Percentiles rank a stretch among this genome's conserved stretches.
Evolutionary conservation across 371 early-diverging fungal genomes (phyloP).

Genomic region (Neoconidiobolus thromboides): DNA sequence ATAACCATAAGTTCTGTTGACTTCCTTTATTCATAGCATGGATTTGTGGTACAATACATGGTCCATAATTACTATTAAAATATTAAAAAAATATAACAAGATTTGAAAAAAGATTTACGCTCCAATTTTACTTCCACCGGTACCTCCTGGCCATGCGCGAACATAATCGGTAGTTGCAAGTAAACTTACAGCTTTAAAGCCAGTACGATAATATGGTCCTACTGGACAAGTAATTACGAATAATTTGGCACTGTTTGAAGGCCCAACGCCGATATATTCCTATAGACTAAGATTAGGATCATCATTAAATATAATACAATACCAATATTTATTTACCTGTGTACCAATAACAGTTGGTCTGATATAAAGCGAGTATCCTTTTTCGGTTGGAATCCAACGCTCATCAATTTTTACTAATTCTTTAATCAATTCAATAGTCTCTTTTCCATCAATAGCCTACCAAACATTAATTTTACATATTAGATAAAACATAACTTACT

Average conservation of each 20-base stretch:
- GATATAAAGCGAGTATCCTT: slow-evolving; percentile 86
- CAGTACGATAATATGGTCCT: slow-evolving; percentile 90
- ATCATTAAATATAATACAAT: no score
- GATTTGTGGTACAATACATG: slow-evolving; percentile 71
- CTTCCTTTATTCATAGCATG: slow-evolving; percentile 68
- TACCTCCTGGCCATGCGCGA: slow-evolving; percentile 95
- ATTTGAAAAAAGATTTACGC: slow-evolving; percentile 10
- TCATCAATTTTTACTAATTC: slow-evolving; percentile 64
- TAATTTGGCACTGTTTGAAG: slow-evolving; percentile 53
- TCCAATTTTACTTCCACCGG: slow-evolving; percentile 85
- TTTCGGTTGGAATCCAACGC: slow-evolving; percentile 73
- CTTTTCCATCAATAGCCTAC: slow-evolving; percentile 55
- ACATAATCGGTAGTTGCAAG: slow-evolving; percentile 66
- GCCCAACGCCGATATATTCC: slow-evolving; percentile 44
- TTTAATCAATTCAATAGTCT: slow-evolving; percentile 66
- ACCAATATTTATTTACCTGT: slow-evolving; percentile 16
- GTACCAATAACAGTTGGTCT: slow-evolving; percentile 94
- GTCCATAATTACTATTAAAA: slow-evolving; percentile 34
- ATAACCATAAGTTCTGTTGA: slow-evolving; percentile 90
- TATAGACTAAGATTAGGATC: no score
- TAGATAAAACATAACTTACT: slow-evolving; percentile 15
- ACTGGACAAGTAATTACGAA: slow-evolving; percentile 90
- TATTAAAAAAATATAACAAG: no score
- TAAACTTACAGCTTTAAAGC: slow-evolving; percentile 74
- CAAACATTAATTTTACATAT: neutral